These are phyloP conservation scores for Myotisia sp. DNA, from an alignment of 2,329 filamentous ascomycete genomes.

Conservation along the genomic window DNA sequence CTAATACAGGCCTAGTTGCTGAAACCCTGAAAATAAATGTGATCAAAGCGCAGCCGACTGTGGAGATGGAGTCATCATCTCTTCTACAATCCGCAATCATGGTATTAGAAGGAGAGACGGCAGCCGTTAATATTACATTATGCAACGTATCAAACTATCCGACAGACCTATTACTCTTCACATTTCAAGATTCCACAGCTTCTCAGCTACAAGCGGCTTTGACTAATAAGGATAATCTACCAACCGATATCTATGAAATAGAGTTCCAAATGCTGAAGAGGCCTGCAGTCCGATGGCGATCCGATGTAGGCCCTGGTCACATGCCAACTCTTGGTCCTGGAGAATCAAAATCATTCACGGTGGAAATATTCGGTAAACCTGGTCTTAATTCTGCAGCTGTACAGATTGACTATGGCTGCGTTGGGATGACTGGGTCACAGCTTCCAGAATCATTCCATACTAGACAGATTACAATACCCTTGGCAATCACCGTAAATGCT, in stretches of 20 bases:
- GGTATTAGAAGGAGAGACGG: constrained; percentile 80
- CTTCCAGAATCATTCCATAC: constrained; percentile 66
- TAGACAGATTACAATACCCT: constrained; percentile 61
- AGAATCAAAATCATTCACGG: constrained; percentile 55
- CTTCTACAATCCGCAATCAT: constrained; percentile 76
- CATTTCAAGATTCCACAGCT: constrained; percentile 79
- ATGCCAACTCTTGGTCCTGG: constrained; percentile 51
- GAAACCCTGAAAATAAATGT: constrained; percentile 48
- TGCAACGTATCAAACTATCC: constrained; percentile 63
- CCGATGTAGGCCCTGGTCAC: constrained; percentile 30
- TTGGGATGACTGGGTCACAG: constrained; percentile 56
- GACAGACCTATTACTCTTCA: constrained; percentile 73
- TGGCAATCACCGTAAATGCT: constrained; percentile 83
- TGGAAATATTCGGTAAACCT: constrained; percentile 75
- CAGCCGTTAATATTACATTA: constrained; percentile 62
- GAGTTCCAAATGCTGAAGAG: constrained; percentile 64
- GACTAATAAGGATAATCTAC: constrained; percentile 59
- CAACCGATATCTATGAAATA: constrained; percentile 71
- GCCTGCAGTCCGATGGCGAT: constrained; percentile 47
- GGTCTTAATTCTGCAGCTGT: constrained; percentile 66
- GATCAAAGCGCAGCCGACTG: constrained; percentile 62
- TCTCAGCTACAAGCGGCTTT: constrained; percentile 60
- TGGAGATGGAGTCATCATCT: constrained; percentile 61
- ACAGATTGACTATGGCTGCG: constrained; percentile 71
- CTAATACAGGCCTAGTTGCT: constrained; percentile 24